Base-by-base conservation (phyloP, 2,329 filamentous ascomycete genomes). In the Xylaria sp. region DNA sequence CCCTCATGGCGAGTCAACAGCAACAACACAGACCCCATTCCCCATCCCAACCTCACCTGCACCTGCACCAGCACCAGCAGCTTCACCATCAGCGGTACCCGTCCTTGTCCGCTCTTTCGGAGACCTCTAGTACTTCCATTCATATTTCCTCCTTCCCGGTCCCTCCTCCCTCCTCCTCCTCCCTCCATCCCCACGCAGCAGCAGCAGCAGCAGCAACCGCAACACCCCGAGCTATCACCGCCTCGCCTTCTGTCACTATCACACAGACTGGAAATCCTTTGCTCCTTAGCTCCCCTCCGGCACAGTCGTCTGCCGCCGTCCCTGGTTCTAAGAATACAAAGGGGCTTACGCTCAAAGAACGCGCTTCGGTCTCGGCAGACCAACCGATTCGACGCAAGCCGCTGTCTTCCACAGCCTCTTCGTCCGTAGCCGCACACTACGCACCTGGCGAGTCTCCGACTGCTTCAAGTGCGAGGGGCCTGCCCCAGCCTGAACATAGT, bases 361-460 rank as follows among this genome's bases (percentile, higher is more conserved):
- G 67, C 35, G 58, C 58, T 13, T 59, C 60, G 53, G 46, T 60
- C 42, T 65, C 67, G 58, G 57, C 69, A 62, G 49, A 66, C 63
- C 63, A 65, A 65, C 60, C 71, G 59, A 81, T 87, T 73, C 81
- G 80, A 70, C 79, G 85, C 63, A 87, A 87, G 74, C 84, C 85
- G 57, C 71, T 87, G 62, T 85, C 84, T 49, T 75, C 77, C 6
- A 79, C 80, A 37, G 81, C 81, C 53, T 83, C 81, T 46, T 30
- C 23, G 23, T 76, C 79, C 60, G 69, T 82, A 64, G 80, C 78
- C 55, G 76, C 78, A 39, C 74, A 79, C 61, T 81, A 77, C 71
- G 80, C 79, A 23, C 75, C 76, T 34, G 73, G 72, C 59, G 71
- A 76, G 63, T 71, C 72, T 62, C 67, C 75, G 23, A 30, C 23